Base-by-base conservation (phyloP, 164 flowering plant species). In the Annona cherimola region DNA sequence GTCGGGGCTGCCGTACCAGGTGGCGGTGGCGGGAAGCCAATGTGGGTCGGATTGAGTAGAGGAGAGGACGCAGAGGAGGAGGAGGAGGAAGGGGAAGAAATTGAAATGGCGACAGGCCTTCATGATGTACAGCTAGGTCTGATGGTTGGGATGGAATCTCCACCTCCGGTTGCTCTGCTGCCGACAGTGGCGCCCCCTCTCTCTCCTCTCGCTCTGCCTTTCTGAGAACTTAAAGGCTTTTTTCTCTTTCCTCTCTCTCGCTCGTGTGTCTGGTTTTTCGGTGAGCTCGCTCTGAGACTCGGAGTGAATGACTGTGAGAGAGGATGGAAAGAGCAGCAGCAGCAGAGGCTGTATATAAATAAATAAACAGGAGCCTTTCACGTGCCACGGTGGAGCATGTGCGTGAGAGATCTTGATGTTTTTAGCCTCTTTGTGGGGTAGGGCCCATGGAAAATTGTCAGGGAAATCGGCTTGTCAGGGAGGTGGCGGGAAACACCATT, bases 1-100 rank as follows among this genome's bases (percentile, higher is more conserved):
- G 6, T 90, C 86, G 70, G 99, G 93, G 73, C 85, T 84, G 44
- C 99, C 99, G 86, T 96, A 96, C 99, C 99, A 96, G 45, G 98
- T 96, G 61, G 99, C 98, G 63, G 92, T 82, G 74, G 98, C 99
- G 3, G 90, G 85, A 1, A 66, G 71, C 99, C 98, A 96, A 76
- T 83, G 92, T 50, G 76, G 41, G 82, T 82, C 75, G 5, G 75
- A 45, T 43, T 63, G 26, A 3, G 69, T 75, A 18, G 60, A 42
- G 11, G 35, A 68, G 1, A 65, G 61, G 44, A 72, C 18, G 5
- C 63, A 54, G 1, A 67, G 64, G 44, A 72, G 39, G 5, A 66
- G 61, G 41, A 57, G 4, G 62, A 26, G 42, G 39, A 50, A 45
- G 68, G 67, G 62, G 41, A 66, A 42, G 57, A n/a, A 20, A 46